Base-by-base conservation (phyloP, 495 filamentous ascomycete genomes). In the Hyaloscypha variabilis region DNA sequence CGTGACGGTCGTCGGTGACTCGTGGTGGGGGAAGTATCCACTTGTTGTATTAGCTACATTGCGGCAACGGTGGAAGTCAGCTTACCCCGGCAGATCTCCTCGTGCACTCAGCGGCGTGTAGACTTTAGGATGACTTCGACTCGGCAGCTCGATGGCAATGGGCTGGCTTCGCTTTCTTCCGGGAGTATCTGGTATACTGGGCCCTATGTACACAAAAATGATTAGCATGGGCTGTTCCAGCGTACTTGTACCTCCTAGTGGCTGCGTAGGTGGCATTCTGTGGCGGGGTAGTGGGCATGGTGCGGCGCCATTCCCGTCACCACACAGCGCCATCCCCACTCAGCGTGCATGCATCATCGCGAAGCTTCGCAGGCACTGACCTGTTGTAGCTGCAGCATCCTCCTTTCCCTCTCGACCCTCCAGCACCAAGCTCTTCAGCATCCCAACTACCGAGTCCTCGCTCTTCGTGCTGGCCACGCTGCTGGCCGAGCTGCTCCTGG, bases 11-110 rank as follows among this genome's bases (percentile, higher is more conserved):
- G 26, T 21, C n/a, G 57, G 73, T 26, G 82, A 78, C 63, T 83
- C 82, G 73, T 83, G 80, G 24, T 77, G 69, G 8, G 82, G 82
- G 60, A 85, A 85, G 69, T 83, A 85, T 21, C 77, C 81, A 66
- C 82, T 83, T 66, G 25, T 29, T 59, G 31, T 67, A 28, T 46
- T 39, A 53, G 61, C 29, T 64, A n/a, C 56, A 26, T 56, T 29
- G 31, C 29, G 14, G 28, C 1, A 8, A 42, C 21, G 25, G 28
- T 5, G n/a, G 39, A 28, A 30, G n/a, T 39, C 34, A 50, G 49
- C 79, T 51, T 77, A 84, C 81, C 82, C 81, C 58, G 70, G 76
- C 57, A 80, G 63, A 72, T 85, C 82, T 29, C 82, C 82, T 60
- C 82, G 74, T 31, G 78, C 82, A 30, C 81, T 80, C 46, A 84